Base-by-base conservation (phyloP, 148 eudicot species). In the Arctostaphylos glauca region DNA sequence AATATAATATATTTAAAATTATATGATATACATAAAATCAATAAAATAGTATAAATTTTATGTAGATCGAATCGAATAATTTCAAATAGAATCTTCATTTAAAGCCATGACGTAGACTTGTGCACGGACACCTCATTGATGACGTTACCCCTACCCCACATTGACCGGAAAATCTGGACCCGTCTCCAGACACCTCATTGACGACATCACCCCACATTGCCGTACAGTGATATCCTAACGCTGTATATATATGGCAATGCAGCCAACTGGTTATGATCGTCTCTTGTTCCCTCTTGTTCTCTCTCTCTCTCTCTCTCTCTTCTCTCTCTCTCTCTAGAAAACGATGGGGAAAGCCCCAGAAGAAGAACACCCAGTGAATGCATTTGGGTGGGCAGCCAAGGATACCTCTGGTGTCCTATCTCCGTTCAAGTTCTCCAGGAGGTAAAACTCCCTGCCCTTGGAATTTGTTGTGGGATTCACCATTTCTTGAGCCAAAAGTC, bases 371-470 rank as follows among this genome's bases (percentile, higher is more conserved):
- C 78, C 78, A n/a, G 78, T 75, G 18, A 52, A 49, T 16, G 56
- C 78, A 15, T 76, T 76, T 9, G 78, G 78, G 23, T 76, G 60
- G 78, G 76, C 76, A 0, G 76, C 76, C 15, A 72, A 8, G 13
- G 59, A 76, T 59, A 3, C 78, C 2, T 49, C 60, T 52, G 59
- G 78, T 3, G 46, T 76, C 18, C 44, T 76, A 7, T 76, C 44
- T 25, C 78, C 59, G 3, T 76, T 76, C 78, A 52, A 76, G 25
- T 76, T 76, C 78, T 52, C 59, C 2, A 76, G 78, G 50, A 76
- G 78, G 78, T 78, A 0, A 50, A 12, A 50, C 8, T 50, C 6
- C 38, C 1, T 31, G 38, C 38, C 1, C 1, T 31, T 31, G 38
- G 38, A 31, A 31, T 31, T 31, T 31, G 38, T 31, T 31, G 38